Conservation (phyloP, 352 stramenopile species). For the Globisporangium okanoganense region DNA sequence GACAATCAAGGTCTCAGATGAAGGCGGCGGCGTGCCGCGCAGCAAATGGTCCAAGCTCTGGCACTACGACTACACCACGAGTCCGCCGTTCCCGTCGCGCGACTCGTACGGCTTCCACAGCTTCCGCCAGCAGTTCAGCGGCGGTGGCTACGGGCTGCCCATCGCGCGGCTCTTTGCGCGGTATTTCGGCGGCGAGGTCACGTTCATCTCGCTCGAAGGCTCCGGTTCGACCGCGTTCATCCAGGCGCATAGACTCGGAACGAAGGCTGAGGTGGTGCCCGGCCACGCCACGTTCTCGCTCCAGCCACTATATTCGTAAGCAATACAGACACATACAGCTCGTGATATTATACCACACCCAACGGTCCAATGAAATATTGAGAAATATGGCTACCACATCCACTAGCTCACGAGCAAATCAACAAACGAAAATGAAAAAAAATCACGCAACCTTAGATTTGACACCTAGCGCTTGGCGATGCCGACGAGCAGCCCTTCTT, state of each 20-base stretch:
- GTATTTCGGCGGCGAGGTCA: slow-evolving; percentile 98
- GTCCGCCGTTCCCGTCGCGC: slow-evolving; percentile 49
- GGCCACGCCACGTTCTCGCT: slow-evolving; percentile 38
- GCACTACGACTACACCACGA: slow-evolving; percentile 99
- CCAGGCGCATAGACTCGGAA: slow-evolving; percentile 72
- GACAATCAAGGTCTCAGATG: slow-evolving; percentile 98
- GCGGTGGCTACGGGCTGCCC: slow-evolving; percentile 95
- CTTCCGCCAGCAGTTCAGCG: slow-evolving; percentile 88
- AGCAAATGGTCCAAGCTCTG: slow-evolving; percentile 97
- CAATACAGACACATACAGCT: neutral
- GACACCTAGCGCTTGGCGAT: slow-evolving; percentile 37
- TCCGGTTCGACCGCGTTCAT: slow-evolving; percentile 94
- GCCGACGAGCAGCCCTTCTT: slow-evolving; percentile 68
- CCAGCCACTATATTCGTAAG: slow-evolving; percentile 14
- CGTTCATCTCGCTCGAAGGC: slow-evolving; percentile 98
- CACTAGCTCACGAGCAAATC: neutral
- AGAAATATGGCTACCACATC: neutral
- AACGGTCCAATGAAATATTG: neutral
- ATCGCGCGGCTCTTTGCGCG: slow-evolving; percentile 92
- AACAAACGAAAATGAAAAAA: neutral
- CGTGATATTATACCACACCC: neutral
- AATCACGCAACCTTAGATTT: neutral
- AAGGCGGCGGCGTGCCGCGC: slow-evolving; percentile 96
- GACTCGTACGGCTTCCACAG: slow-evolving; percentile 66
- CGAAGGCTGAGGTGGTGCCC: slow-evolving; percentile 69